Evolutionary conservation across 2,329 filamentous ascomycete genomes (phyloP).

Genomic region (Rhynchosporium agropyri): DNA sequence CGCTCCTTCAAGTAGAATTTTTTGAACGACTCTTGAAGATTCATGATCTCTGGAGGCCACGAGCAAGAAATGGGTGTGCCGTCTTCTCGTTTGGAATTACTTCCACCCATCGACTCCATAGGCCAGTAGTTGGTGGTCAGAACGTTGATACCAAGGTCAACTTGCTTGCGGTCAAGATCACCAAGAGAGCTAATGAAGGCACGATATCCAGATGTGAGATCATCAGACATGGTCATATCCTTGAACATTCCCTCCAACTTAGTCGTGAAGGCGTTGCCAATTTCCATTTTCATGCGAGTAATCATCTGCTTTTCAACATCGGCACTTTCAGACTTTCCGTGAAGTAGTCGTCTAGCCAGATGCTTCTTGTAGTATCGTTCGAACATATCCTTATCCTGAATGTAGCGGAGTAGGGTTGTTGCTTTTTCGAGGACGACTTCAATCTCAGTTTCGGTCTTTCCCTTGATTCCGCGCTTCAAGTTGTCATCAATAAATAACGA

Average conservation of each 20-base stretch:
- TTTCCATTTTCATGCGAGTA: conserved; percentile 92
- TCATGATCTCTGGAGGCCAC: conserved; percentile 74
- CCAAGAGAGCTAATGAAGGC: conserved; percentile 60
- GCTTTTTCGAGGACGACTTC: conserved; percentile 86
- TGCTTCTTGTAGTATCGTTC: conserved; percentile 99
- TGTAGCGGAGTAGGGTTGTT: conserved; percentile 82
- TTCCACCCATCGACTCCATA: conserved; percentile 76
- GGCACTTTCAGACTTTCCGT: conserved; percentile 85
- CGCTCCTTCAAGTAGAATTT: conserved; percentile 86
- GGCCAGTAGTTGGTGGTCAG: conserved; percentile 96
- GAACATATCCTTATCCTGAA: conserved; percentile 91
- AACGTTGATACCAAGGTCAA: conserved; percentile 83
- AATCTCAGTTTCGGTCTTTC: conserved; percentile 86
- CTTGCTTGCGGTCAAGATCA: conserved; percentile 58
- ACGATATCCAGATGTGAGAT: conserved; percentile 78
- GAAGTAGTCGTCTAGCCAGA: conserved; percentile 81
- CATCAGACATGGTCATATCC: conserved; percentile 86
- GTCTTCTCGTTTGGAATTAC: conserved; percentile 54
- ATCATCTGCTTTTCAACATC: conserved; percentile 97
- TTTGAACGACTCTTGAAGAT: conserved; percentile 81
- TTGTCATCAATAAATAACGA: conserved; percentile 97
- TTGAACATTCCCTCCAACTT: conserved; percentile 98
- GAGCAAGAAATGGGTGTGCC: conserved; percentile 58
- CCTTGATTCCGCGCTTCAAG: conserved; percentile 89
- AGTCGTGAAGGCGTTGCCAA: conserved; percentile 89